These are phyloP conservation scores for Linum trigynum DNA, from an alignment of 345 rosid species.

Conservation along the genomic window DNA sequence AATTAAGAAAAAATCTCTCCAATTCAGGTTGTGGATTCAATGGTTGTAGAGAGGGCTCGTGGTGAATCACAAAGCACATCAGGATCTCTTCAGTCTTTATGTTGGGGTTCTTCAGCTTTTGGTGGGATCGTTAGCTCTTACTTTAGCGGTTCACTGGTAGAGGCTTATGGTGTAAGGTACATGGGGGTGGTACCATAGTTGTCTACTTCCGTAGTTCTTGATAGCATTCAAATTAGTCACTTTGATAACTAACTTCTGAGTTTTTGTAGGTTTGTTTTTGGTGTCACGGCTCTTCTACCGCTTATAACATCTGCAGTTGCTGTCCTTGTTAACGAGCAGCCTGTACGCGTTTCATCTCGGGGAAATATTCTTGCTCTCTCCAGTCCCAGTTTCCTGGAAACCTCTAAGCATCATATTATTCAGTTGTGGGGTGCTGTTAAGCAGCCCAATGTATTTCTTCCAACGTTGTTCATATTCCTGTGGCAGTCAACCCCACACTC, in stretches of 20 bases:
- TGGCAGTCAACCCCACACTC: constrained; percentile 99
- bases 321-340: constrained; percentile 81
- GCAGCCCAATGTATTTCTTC: constrained; percentile 76
- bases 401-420: constrained; percentile 53
- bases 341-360: constrained; percentile 33
- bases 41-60: constrained; percentile 98
- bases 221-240: too few species aligned
- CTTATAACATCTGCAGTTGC: constrained; percentile 86
- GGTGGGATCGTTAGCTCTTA: constrained; percentile 96
- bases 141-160: constrained; percentile 91
- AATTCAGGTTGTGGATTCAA: constrained; percentile 86
- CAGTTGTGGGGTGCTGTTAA: constrained; percentile 67
- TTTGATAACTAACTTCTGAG: constrained; percentile 2
- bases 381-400: constrained; percentile 47
- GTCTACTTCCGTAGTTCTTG: too few species aligned
- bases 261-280: constrained; percentile 80
- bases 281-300: constrained; percentile 81
- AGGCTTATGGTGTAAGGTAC: constrained; percentile 83
- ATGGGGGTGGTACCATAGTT: too few species aligned
- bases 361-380: constrained; percentile 31
- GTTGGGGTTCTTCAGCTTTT: constrained; percentile 99
- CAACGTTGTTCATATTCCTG: constrained; percentile 76
- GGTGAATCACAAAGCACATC: constrained; percentile 93
- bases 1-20: too few species aligned
- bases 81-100: constrained; percentile 84